Conservation (phyloP, 768 basidiomycete genomes). For the Phylloporus arenicola region DNA sequence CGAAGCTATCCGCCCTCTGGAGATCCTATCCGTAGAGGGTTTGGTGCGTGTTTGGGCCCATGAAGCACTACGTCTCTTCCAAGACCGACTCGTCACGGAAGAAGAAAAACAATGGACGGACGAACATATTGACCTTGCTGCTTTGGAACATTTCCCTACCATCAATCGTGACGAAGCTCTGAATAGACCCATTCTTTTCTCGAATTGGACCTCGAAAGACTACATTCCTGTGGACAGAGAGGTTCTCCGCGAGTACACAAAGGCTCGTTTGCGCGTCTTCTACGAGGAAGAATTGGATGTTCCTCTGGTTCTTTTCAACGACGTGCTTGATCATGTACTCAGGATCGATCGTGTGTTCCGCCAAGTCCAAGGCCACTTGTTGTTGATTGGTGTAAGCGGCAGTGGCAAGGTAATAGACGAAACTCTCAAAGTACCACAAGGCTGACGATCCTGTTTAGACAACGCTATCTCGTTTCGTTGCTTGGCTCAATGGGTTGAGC, state of each 20-base stretch:
- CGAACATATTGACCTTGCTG: slow-evolving; percentile 78
- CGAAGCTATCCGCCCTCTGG: slow-evolving; percentile 91
- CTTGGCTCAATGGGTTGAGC: slow-evolving; percentile 99
- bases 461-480: slow-evolving; percentile 94
- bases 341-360: slow-evolving; percentile 99
- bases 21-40: slow-evolving; percentile 90
- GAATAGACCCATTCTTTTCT: slow-evolving; percentile 87
- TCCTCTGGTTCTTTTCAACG: slow-evolving; percentile 95
- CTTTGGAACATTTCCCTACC: slow-evolving; percentile 89
- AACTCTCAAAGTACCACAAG: slow-evolving; percentile 1
- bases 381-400: slow-evolving; percentile 96
- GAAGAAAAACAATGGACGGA: slow-evolving; percentile 95
- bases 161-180: slow-evolving; percentile 86
- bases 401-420: slow-evolving; percentile 79
- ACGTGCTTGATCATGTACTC: slow-evolving; percentile 95
- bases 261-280: slow-evolving; percentile 94
- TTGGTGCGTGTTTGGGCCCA: slow-evolving; percentile 97
- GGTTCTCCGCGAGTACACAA: slow-evolving; percentile 89
- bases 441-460: slow-evolving; percentile 51
- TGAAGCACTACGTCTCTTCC: slow-evolving; percentile 94
- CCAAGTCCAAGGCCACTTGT: slow-evolving; percentile 92
- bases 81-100: slow-evolving; percentile 91
- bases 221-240: slow-evolving; percentile 96
- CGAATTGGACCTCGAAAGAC: slow-evolving; percentile 98
- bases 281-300: slow-evolving; percentile 99